Evolutionary conservation across 2,329 filamentous ascomycete species (phyloP), one percentile per base, ranked within the genome.

Genomic region (Exophiala mesophila): DNA sequence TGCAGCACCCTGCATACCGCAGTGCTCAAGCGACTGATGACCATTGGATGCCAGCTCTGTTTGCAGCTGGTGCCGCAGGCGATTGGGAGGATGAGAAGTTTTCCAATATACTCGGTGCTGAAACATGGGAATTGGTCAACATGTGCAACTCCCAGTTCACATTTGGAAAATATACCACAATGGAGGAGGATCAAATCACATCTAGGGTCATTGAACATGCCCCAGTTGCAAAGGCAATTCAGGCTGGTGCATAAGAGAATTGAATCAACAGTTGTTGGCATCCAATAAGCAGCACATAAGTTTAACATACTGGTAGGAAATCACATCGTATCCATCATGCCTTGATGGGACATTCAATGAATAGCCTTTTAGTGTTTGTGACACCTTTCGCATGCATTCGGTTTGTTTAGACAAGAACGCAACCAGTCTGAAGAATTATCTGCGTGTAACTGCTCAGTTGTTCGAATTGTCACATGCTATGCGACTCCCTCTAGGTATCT

Each of bases 21-120:
- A 80, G 83, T 52, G 81, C 82, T 0, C 81, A 85, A 63, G 80
- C 70, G 1, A 84, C 80, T 0, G 81, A 85, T 55, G 81, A 85
- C 57, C 80, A 85, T 56, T 84, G 81, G 51, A 82, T 84, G 76
- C 65, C 78, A 1, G 70, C 76, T 3, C 66, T 79, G 54, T 84
- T 84, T 60, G 73, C 80, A 1, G 76, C 78, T 0, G 81, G 81
- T 1, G 65, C 72, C 2, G 66, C 66, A 21, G 71, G 78, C 1
- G 69, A 69, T 20, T 53, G 61, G 39, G 69, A 71, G 17, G 73
- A 77, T 57, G 59, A 65, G 41, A 65, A 62, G 0, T 55, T 61
- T 9, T 49, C 60, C 24, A 71, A 66, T 0, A 58, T 63, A 44
- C 55, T 78, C 49, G 67, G 64, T n/a, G 78, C 77, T 0, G 77